Evolutionary conservation across 164 flowering plant species (phyloP).

Genomic region (Piper betle): DNA sequence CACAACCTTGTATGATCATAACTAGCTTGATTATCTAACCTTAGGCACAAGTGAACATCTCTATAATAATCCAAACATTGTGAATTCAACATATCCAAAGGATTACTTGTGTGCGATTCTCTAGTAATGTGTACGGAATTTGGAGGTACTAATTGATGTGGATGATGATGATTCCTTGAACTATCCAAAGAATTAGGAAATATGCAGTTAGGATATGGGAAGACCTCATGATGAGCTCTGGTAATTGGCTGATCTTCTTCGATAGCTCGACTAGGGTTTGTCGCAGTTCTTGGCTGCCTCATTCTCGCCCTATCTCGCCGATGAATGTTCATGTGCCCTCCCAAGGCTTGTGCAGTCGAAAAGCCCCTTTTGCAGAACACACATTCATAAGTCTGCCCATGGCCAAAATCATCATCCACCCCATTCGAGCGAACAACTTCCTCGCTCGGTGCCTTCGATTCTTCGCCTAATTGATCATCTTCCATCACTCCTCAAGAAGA

Average conservation of each 20-base stretch:
- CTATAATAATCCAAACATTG: slow-evolving; percentile 6
- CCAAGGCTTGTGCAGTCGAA: slow-evolving; percentile 55
- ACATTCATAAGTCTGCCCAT: slow-evolving; percentile 33
- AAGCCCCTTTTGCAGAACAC: slow-evolving; percentile 53
- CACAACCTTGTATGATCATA: slow-evolving; percentile 6
- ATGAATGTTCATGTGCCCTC: slow-evolving; percentile 66
- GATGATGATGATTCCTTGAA: slow-evolving; percentile 13
- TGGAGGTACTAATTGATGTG: slow-evolving; percentile 7
- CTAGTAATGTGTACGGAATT: background rate
- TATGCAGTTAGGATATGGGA: slow-evolving; percentile 1
- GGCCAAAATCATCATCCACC: slow-evolving; percentile 12
- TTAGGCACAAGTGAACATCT: slow-evolving; percentile 15
- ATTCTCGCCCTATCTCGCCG: slow-evolving; percentile 38
- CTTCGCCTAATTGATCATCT: background rate
- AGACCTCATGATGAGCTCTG: background rate
- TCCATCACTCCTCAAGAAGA: background rate
- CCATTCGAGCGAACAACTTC: slow-evolving; percentile 12
- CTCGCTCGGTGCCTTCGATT: slow-evolving; percentile 17
- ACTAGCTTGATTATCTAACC: slow-evolving; percentile 10
- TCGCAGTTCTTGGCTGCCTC: slow-evolving; percentile 16
- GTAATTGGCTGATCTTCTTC: slow-evolving; percentile 6
- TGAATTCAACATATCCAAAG: background rate
- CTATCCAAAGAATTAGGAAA: slow-evolving; percentile 6
- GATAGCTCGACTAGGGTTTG: slow-evolving; percentile 4
- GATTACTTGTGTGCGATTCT: background rate